Evolutionary conservation across 805 yeast genomes (phyloP).

Genomic region (Cyberlindnera xylosilytica): DNA sequence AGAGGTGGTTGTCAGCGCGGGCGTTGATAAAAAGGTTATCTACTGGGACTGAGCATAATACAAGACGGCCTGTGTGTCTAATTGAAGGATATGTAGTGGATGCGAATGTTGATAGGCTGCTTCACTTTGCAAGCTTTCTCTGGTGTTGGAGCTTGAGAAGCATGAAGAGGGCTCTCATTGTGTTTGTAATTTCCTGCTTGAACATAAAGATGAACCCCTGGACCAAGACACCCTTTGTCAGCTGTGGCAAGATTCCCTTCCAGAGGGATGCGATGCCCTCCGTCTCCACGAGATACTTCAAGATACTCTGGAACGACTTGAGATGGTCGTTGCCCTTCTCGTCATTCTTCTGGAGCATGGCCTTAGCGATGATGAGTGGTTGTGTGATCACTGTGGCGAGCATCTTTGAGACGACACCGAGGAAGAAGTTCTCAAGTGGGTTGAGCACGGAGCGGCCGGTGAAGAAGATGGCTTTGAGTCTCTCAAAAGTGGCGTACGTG

Average conservation of each 20-base stretch:
- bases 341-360: constrained; percentile 60
- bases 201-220: constrained; percentile 83
- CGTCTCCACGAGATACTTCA: constrained; percentile 53
- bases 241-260: constrained; percentile 80
- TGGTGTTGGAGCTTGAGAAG: constrained; percentile 14
- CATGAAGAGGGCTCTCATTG: constrained; percentile 23
- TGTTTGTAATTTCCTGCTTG: constrained; percentile 33
- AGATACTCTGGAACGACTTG: constrained; percentile 59
- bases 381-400: constrained; percentile 79
- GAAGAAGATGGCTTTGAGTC: constrained; percentile 51
- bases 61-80: neutral
- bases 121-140: neutral
- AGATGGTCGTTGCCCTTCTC: constrained; percentile 41
- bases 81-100: neutral
- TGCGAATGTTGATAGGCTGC: too few relatives aligned
- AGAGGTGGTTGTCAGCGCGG: constrained; percentile 46
- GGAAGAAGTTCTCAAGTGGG: constrained; percentile 61
- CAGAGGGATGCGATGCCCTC: constrained; percentile 68
- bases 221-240: constrained; percentile 75
- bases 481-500: constrained; percentile 78
- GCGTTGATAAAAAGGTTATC: constrained; percentile 40
- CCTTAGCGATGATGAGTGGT: constrained; percentile 83
- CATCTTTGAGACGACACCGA: constrained; percentile 80
- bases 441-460: constrained; percentile 37
- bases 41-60: constrained; percentile 27